Evolutionary conservation across 352 stramenopile genomes (phyloP), one percentile per base, ranked within the genome.

Genomic region (Phytophthora cryptogea): DNA sequence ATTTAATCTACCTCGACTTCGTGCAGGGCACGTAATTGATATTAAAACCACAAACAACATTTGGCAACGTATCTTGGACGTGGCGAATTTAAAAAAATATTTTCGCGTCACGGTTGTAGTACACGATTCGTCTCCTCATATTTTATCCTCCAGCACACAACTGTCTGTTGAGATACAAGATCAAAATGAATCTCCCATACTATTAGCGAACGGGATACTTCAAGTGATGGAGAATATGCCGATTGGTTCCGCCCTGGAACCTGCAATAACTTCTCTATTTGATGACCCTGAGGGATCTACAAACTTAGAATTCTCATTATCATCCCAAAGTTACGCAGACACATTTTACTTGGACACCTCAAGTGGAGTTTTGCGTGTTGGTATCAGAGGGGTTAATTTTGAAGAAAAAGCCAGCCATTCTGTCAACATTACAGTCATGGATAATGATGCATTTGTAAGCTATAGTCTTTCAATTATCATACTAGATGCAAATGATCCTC

Each of bases 341-440:
- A 71, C 59, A 0, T 85, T 87, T 58, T 83, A 80, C 49, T 85
- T 76, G 48, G 78, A 87, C 49, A 55, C 65, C 2, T 51, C 27
- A 0, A 64, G 30, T n/a, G 69, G 73, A 14, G 40, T 55, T 7
- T 30, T 87, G 3, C 70, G 72, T 3, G 72, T 83, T 2, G 73
- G 68, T 4, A 50, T 16, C 4, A 44, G 39, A 17, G 56, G 63
- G 5, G 33, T 80, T 2, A 74, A 87, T 20, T 87, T 66, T 50
- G 78, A 87, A 45, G 32, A 49, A 1, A 57, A 55, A 8, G 2
- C 36, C 17, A 28, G 2, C 7, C 64, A 72, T 44, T 42, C 13
- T 1, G 17, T 68, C 20, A 56, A 46, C 14, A 20, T 72, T n/a
- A 59, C 47, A n/a, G 4, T 72, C 28, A 1, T 27, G 13, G 59